Conservation (phyloP, 176 grass and related monocot species). For the Miscanthus lutarioriparius region DNA sequence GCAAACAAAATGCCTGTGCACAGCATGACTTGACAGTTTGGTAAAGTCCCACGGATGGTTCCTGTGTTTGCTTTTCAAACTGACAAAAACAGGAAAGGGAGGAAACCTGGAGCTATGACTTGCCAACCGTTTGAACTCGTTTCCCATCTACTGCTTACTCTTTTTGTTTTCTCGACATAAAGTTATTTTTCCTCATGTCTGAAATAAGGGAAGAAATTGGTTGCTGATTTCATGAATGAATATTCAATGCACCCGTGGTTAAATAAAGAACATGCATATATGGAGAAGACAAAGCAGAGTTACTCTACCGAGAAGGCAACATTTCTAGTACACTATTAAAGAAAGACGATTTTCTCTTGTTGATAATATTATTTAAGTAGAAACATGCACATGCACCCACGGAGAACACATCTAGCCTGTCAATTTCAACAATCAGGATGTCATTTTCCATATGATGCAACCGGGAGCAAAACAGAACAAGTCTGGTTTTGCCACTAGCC, state of each 20-base stretch:
- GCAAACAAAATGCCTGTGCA: not conserved
- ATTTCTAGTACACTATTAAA: not conserved
- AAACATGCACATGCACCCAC: not conserved
- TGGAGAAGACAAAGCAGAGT: too few relatives aligned
- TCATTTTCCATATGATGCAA: constrained; percentile 18
- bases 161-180: too few relatives aligned
- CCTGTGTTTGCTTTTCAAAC: not conserved
- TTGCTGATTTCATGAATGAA: too few relatives aligned
- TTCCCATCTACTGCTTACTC: too few relatives aligned
- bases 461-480: not conserved
- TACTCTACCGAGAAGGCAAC: not conserved
- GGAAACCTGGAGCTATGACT: too few relatives aligned
- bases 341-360: not conserved
- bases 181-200: too few relatives aligned
- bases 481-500: not conserved
- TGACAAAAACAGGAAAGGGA: not conserved
- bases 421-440: not conserved
- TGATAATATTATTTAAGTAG: not conserved
- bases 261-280: too few relatives aligned
- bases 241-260: too few relatives aligned
- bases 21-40: not conserved
- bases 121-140: too few relatives aligned
- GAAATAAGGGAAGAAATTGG: too few relatives aligned
- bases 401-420: not conserved
- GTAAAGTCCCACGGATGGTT: not conserved